Conservation (phyloP, 352 stramenopile genomes). For the Globisporangium mamillatum region DNA sequence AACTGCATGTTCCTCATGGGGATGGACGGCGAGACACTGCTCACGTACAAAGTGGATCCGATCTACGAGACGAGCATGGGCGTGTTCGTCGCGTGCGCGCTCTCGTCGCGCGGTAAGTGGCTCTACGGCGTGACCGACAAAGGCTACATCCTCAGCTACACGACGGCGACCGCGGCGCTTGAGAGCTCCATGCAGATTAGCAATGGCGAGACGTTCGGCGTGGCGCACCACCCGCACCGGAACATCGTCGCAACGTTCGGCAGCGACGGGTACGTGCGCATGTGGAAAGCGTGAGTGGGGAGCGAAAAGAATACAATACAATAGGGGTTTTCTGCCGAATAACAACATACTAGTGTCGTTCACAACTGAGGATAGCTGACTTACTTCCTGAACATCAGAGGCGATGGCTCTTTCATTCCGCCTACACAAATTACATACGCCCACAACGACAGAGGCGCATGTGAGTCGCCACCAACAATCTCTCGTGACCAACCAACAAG, state of each 20-base stretch:
- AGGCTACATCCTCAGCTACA: slow-evolving; percentile 77
- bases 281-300: slow-evolving; percentile 70
- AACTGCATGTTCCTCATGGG: slow-evolving; percentile 80
- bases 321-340: not conserved
- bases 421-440: not conserved
- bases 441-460: not conserved
- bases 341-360: not conserved
- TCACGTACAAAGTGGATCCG: slow-evolving; percentile 64
- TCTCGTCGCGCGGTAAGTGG: slow-evolving; percentile 82
- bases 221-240: slow-evolving; percentile 85
- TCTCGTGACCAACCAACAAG: not conserved
- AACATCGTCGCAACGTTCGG: slow-evolving; percentile 90
- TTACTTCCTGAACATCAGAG: slow-evolving; percentile 20
- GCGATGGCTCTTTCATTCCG: slow-evolving; percentile 16
- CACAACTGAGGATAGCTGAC: not conserved
- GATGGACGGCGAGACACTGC: slow-evolving; percentile 56
- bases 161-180: slow-evolving; percentile 44
- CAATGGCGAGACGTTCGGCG: slow-evolving; percentile 74
- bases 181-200: slow-evolving; percentile 82
- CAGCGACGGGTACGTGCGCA: slow-evolving; percentile 76
- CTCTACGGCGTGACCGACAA: slow-evolving; percentile 88
- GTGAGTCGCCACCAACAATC: no score
- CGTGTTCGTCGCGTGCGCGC: slow-evolving; percentile 85
- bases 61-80: slow-evolving; percentile 58
- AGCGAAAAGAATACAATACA: not conserved